These are phyloP conservation scores for Pulicaria dysenterica DNA, from an alignment of 129 eudicot genomes.

Conservation along the genomic window DNA sequence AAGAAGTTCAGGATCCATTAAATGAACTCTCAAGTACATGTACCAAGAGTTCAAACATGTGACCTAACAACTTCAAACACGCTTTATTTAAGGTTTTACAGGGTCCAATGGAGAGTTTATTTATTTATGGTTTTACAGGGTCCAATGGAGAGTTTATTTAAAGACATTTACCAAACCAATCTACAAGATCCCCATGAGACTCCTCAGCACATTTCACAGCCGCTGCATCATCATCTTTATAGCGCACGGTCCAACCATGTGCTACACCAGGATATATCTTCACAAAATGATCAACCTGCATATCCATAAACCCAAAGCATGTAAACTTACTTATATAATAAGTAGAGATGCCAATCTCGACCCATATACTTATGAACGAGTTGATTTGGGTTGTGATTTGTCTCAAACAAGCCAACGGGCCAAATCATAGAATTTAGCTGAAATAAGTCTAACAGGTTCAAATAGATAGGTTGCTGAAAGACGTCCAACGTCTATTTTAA, in stretches of 20 bases:
- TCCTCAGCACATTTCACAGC: constrained; percentile 59
- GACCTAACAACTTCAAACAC: neutral
- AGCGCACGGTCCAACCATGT: constrained; percentile 79
- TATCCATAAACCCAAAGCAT: neutral
- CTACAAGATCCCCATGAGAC: constrained; percentile 61
- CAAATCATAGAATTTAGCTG: too few species aligned
- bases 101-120: neutral
- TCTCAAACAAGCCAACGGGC: too few species aligned
- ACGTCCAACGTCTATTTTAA: neutral
- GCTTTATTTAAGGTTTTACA: constrained; percentile 26
- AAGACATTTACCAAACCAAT: constrained; percentile 61
- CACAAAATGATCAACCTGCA: constrained; percentile 68
- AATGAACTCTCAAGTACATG: neutral
- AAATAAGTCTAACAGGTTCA: too few species aligned
- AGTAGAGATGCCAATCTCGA: too few species aligned
- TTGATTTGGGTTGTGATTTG: too few species aligned
- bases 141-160: constrained; percentile 9
- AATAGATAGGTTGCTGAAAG: too few species aligned
- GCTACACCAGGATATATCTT: constrained; percentile 71
- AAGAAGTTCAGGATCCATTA: too few species aligned
- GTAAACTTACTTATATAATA: neutral
- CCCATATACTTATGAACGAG: too few species aligned
- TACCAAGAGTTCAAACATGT: neutral
- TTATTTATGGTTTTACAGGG: constrained; percentile 10
- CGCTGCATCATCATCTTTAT: constrained; percentile 53